Base-by-base conservation (phyloP, 1,284 basidiomycete genomes). In the Lignosus rhinocerotis region DNA sequence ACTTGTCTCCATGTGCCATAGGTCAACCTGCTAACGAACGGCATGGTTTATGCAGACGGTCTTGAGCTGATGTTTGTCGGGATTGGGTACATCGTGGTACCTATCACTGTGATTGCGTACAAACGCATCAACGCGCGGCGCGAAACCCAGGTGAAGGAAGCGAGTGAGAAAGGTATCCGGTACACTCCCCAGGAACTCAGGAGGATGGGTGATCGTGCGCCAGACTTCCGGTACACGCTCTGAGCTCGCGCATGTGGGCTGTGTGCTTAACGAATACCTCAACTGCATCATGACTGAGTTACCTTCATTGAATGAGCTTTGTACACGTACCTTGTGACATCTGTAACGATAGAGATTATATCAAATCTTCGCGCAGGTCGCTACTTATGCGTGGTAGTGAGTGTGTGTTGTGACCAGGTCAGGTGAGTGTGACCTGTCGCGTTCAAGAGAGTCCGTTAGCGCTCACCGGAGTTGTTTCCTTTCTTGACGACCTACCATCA, bases 11-110 rank as follows among this genome's bases (percentile, higher is more conserved):
- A 4, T 31, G 9, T 32, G 6, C 41, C n/a, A 14, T 36, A 0
- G 6, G 9, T 21, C 16, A 16, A n/a, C 21, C n/a, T 21, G 30
- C 56, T 34, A 19, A 50, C 32, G 32, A 25, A 12, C 43, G 21
- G 21, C 34, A 21, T 21, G 19, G 10, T 16, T 25, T 2, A 0
- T 3, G 21, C 56, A 88, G 87, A 88, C 66, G 85, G 74, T 2
- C 58, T 87, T n/a, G 85, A 86, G 67, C 70, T 90, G 34, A 87
- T 86, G 78, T 86, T 90, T 59, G 77, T 88, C 32, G 81, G 79
- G 2, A 81, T 90, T 43, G 87, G 88, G 0, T 75, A 87, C 63
- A 75, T 88, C 38, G 67, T 46, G 66, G 83, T 0, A 81, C 84
- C 0, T 68, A 21, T 81, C 17, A 75, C 80, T 19, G 79, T 84